Percentiles rank a stretch among this genome's conserved stretches.
phyloP scores from a whole-genome alignment of 495 filamentous ascomycete genomes.

The Cercophora scortea region DNA sequence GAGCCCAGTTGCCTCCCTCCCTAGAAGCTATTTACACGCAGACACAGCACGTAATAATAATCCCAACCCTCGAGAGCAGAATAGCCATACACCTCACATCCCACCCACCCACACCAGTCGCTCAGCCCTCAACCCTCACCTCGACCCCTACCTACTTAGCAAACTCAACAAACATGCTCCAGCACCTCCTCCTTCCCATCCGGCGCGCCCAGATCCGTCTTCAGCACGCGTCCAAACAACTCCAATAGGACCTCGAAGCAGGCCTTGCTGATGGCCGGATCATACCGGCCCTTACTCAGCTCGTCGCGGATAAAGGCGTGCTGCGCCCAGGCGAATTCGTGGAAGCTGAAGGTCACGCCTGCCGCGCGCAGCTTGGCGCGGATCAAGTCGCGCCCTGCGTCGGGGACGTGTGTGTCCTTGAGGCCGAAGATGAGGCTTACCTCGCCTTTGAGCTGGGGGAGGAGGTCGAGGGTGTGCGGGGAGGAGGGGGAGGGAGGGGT shows the following conservation, averaged over 20 bases:
- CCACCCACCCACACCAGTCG: too few relatives aligned
- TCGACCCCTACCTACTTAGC: too few relatives aligned
- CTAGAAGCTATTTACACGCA: too few relatives aligned
- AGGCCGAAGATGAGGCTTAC: conserved; percentile 88
- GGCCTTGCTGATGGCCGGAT: conserved; percentile 76
- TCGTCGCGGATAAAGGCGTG: conserved; percentile 98
- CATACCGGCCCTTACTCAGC: conserved; percentile 85
- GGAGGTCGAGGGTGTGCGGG: conserved; percentile 36
- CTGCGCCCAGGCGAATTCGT: conserved; percentile 87
- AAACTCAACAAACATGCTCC: conserved; percentile 15
- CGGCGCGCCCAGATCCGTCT: conserved; percentile 60
- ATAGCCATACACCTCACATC: too few relatives aligned
- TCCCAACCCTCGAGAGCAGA: too few relatives aligned
- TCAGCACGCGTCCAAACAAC: conserved; percentile 71
- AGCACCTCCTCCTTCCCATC: conserved; percentile 23
- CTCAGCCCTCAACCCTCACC: too few relatives aligned
- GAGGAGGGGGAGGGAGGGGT: conserved; percentile 19
- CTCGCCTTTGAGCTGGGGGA: conserved; percentile 66
- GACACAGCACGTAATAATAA: too few relatives aligned
- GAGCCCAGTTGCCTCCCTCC: too few relatives aligned
- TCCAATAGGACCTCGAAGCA: conserved; percentile 90
- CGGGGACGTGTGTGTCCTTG: conserved; percentile 82
- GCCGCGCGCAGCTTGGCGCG: conserved; percentile 72
- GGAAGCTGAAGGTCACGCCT: conserved; percentile 70
- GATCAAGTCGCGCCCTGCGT: conserved; percentile 78